These are phyloP conservation scores for Knoxdaviesia capensis DNA, from an alignment of 2,329 filamentous ascomycete genomes.

Conservation along the genomic window DNA sequence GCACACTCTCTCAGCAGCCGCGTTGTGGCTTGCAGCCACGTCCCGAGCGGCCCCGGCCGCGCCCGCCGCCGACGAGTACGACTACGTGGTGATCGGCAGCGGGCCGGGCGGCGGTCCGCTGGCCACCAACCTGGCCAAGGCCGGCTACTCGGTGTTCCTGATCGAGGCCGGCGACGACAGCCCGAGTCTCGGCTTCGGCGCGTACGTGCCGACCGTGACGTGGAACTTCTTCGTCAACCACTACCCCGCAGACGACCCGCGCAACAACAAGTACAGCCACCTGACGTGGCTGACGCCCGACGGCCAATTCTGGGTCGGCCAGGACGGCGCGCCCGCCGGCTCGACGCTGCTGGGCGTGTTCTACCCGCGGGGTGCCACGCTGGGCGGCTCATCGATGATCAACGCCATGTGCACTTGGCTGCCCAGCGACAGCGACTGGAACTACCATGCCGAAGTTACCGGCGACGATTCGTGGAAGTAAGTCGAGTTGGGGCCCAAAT, in stretches of 20 bases:
- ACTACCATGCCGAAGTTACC: slow-evolving; percentile 17
- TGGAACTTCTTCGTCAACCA: slow-evolving; percentile 46
- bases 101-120: slow-evolving; percentile 34
- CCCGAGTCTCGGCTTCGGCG: slow-evolving; percentile 9
- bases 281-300: slow-evolving; percentile 16
- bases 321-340: slow-evolving; percentile 6
- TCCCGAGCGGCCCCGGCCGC: no score
- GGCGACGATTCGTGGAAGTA: slow-evolving; percentile 20
- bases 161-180: slow-evolving; percentile 36
- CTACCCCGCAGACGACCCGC: slow-evolving; percentile 24
- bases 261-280: slow-evolving; percentile 29
- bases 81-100: slow-evolving; percentile 39
- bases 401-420: slow-evolving; percentile 13
- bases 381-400: slow-evolving; percentile 15
- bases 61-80: slow-evolving; percentile 15
- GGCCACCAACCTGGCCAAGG: slow-evolving; percentile 32
- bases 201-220: slow-evolving; percentile 9
- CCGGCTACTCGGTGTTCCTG: slow-evolving; percentile 34
- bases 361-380: slow-evolving; percentile 17
- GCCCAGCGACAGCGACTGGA: slow-evolving; percentile 10
- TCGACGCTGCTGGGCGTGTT: slow-evolving; percentile 18
- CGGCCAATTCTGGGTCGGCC: slow-evolving; percentile 13
- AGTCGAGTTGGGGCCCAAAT: not conserved
- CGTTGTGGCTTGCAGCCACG: no score
- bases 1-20: no score